A percentile compares a stretch with the other conserved stretches of the same genome.
These are phyloP conservation scores for Chlamydomonas reinhardtii DNA, from an alignment of 163 green algal genomes.

Conservation along the genomic window DNA sequence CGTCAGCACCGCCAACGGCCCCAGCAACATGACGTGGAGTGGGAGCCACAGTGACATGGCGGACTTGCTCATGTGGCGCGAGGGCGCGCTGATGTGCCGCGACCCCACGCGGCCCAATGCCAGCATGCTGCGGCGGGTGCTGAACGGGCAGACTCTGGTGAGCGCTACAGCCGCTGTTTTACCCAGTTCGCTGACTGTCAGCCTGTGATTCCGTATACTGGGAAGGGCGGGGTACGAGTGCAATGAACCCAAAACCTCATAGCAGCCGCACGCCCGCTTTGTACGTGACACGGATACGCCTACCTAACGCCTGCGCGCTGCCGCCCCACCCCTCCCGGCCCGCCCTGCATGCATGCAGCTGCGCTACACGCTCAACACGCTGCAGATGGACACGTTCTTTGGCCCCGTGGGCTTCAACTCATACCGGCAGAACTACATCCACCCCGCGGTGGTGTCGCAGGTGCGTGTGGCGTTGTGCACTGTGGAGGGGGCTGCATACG, in stretches of 20 bases:
- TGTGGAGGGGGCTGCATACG: no score
- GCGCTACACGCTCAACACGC: not conserved
- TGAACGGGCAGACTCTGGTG: not conserved
- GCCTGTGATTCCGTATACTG: no score
- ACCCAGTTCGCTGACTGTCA: no score
- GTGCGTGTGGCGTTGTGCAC: no score
- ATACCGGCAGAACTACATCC: constrained; percentile 25
- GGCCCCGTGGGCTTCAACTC: constrained; percentile 41
- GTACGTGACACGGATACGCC: no score
- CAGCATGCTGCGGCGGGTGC: not conserved
- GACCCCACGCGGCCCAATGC: not conserved
- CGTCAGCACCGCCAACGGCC: not conserved
- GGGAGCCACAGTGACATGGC: not conserved
- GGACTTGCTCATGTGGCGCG: constrained; percentile 22
- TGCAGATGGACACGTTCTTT: constrained; percentile 49
- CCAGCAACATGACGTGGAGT: not conserved
- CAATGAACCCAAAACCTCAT: no score
- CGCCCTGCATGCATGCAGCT: no score
- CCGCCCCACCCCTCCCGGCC: no score
- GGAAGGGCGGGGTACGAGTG: no score
- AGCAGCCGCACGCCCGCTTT: no score
- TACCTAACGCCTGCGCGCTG: no score
- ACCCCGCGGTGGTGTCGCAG: constrained; percentile 16
- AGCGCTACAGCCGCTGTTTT: no score
- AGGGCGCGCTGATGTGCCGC: not conserved